Evolutionary conservation across 257 asterid species (phyloP), one percentile per base, ranked within the genome.

Genomic region (Nicotiana attenuata): DNA sequence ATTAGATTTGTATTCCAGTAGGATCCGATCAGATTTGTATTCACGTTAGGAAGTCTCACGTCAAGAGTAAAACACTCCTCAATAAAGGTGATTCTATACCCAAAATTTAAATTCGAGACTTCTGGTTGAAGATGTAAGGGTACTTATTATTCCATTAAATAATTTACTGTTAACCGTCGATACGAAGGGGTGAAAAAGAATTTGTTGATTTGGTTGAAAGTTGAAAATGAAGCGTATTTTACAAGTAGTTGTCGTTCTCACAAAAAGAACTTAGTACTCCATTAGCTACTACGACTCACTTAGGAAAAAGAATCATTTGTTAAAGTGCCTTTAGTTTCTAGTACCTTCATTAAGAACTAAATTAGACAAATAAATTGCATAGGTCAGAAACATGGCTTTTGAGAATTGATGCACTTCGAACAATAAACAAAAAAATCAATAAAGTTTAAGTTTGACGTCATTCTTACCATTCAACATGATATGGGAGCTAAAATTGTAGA

Each of bases 101-200:
- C 11, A 41, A 0, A 2, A 41, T 2, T 7, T 0, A 41, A 41
- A 41, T 41, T 1, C 2, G 2, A 41, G 0, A 41, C 3, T 7
- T 41, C 3, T 8, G 3, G 0, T 41, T 2, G 0, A 41, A 41
- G 47, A 41, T 8, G 2, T 5, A 38, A 10, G 47, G 0, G 0
- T 15, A 16, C 9, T 16, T n/a, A 0, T 0, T 11, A 17, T 8
- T 66, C 0, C 13, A n/a, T 0, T 5, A 8, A n/a, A n/a, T n/a
- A 63, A 29, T 33, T 79, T 38, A 3, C 29, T 13, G 3, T 57
- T 8, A 11, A 52, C 1, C 10, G 16, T 22, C 1, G 31, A 1
- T 61, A 13, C n/a, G 5, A 35, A 68, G 29, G 55, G 31, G 10
- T 35, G 55, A n/a, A 68, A 9, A 38, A 38, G 10, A 7, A 7